phyloP scores from a whole-genome alignment of 1,139 yeast species.

The Protomyces macrosporus region DNA sequence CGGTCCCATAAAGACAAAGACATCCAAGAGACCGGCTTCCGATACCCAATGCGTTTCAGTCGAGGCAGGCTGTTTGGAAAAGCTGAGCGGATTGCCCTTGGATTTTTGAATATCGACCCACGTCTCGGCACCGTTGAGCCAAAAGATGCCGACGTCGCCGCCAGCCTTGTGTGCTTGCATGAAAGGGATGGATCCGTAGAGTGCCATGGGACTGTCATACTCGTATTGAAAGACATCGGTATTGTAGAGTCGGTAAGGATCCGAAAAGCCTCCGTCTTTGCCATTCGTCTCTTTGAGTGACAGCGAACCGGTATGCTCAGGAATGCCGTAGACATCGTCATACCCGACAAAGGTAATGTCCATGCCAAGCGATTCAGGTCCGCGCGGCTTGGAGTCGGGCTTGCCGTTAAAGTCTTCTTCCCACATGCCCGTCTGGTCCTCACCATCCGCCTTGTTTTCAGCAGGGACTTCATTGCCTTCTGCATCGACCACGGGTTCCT shows the following conservation, averaged over 20 bases:
- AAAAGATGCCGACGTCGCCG: slow-evolving; percentile 68
- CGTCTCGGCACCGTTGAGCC: slow-evolving; percentile 93
- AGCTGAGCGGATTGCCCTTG: slow-evolving; percentile 34
- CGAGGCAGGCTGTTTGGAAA: slow-evolving; percentile 1
- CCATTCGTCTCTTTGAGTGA: slow-evolving; percentile 61
- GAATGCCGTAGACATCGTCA: slow-evolving; percentile 75
- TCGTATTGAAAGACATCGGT: slow-evolving; percentile 95
- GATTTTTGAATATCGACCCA: slow-evolving; percentile 62
- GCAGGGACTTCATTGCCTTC: slow-evolving; percentile 26
- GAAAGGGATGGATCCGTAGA: slow-evolving; percentile 93
- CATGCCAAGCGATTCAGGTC: slow-evolving; percentile 83
- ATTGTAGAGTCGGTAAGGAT: slow-evolving; percentile 81
- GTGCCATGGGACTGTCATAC: slow-evolving; percentile 70
- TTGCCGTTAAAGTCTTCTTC: slow-evolving; percentile 52
- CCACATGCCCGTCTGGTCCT: slow-evolving; percentile 33
- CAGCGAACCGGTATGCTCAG: slow-evolving; percentile 86
- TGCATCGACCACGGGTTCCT: slow-evolving; percentile 32
- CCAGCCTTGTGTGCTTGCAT: slow-evolving; percentile 62
- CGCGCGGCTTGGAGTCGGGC: slow-evolving; percentile 51
- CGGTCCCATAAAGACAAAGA: slow-evolving; percentile 61
- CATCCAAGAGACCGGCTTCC: slow-evolving; percentile 77
- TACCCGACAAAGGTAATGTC: slow-evolving; percentile 65
- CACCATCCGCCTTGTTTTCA: slow-evolving; percentile 30
- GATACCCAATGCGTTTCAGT: slow-evolving; percentile 81
- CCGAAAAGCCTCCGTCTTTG: slow-evolving; percentile 41